Conservation (phyloP, 805 yeast genomes). For the Candida boleticola region DNA sequence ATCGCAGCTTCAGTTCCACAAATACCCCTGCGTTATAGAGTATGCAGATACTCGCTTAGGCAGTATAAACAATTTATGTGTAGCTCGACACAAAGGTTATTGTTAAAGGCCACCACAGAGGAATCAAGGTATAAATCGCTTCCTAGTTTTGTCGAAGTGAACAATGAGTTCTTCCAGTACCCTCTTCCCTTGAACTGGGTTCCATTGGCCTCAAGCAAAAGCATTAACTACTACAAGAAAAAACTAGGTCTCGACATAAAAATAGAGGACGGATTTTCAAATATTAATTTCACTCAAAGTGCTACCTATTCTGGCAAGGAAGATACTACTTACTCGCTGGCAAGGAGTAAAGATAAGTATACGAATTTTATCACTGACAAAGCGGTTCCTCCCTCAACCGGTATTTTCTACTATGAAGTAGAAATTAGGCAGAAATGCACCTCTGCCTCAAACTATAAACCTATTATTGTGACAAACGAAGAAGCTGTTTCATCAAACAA, state of each 20-base stretch:
- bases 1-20: not conserved
- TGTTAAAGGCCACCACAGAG: not conserved
- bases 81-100: not conserved
- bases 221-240: slow-evolving; percentile 20
- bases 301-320: not conserved
- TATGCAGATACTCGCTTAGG: not conserved
- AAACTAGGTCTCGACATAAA: slow-evolving; percentile 23
- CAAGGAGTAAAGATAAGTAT: slow-evolving; percentile 15
- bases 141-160: slow-evolving; percentile 17
- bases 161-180: slow-evolving; percentile 15
- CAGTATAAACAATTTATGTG: slow-evolving; percentile 3
- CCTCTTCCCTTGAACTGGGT: slow-evolving; percentile 34
- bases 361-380: slow-evolving; percentile 39
- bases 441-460: slow-evolving; percentile 26
- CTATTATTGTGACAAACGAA: slow-evolving; percentile 34
- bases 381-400: slow-evolving; percentile 29
- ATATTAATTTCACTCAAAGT: slow-evolving; percentile 11
- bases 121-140: not conserved
- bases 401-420: slow-evolving; percentile 42
- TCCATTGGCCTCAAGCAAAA: slow-evolving; percentile 30
- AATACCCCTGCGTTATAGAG: not conserved
- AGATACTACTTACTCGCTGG: too few relatives aligned
- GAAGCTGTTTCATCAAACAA: slow-evolving; percentile 30
- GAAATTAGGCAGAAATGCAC: slow-evolving; percentile 35
- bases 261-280: slow-evolving; percentile 28